These are phyloP conservation scores for Truncatella angustata DNA, from an alignment of 2,329 filamentous ascomycete genomes.

Conservation along the genomic window DNA sequence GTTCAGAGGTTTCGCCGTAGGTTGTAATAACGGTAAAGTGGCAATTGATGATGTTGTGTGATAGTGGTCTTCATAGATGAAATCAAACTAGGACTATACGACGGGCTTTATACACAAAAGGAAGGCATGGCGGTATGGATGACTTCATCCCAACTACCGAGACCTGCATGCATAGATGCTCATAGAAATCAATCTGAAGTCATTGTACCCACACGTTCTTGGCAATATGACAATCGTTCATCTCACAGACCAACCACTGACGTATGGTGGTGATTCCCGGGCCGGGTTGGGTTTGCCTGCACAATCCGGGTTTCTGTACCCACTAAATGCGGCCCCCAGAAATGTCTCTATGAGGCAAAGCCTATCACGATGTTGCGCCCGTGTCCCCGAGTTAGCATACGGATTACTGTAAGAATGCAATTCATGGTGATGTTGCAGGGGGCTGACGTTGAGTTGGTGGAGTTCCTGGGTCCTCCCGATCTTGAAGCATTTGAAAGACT, in stretches of 20 bases:
- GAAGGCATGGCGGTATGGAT: too few relatives aligned
- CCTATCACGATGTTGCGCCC: too few relatives aligned
- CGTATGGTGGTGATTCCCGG: neutral
- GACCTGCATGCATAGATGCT: neutral
- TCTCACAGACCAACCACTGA: neutral
- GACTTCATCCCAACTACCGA: conserved; percentile 2
- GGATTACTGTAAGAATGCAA: too few relatives aligned
- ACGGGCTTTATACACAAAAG: neutral
- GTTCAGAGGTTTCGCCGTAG: neutral
- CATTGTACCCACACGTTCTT: neutral
- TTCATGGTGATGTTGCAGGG: too few relatives aligned
- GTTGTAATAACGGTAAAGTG: neutral
- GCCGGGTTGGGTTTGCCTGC: too few relatives aligned
- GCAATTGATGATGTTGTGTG: neutral
- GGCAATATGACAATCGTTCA: neutral
- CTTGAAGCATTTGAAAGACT: neutral
- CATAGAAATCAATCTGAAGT: neutral
- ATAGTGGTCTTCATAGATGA: neutral
- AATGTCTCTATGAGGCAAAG: too few relatives aligned
- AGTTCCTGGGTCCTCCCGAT: too few relatives aligned
- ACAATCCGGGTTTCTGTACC: too few relatives aligned
- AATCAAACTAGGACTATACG: neutral
- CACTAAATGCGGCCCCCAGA: too few relatives aligned
- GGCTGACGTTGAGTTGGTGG: too few relatives aligned
- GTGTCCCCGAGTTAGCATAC: too few relatives aligned